Conservation (phyloP, 139 green algal genomes). For the Coelastrella sp. region DNA sequence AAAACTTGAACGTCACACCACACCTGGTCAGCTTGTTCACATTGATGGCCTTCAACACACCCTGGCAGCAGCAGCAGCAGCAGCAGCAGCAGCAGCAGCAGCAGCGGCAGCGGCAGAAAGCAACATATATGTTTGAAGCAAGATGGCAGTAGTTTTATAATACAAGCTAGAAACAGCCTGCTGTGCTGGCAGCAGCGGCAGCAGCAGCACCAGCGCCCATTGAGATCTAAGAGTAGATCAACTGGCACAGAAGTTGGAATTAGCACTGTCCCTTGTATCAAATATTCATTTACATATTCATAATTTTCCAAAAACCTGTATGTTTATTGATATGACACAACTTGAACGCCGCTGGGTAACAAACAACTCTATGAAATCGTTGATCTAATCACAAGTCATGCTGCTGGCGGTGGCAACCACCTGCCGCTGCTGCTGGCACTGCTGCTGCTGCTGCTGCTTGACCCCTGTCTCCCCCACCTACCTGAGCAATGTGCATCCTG, state of each 20-base stretch:
- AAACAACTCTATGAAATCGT: background rate
- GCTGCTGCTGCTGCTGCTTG: background rate
- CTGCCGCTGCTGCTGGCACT: background rate
- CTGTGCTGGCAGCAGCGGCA: background rate
- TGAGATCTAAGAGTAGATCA: no score
- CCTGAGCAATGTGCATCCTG: slow-evolving; percentile 98
- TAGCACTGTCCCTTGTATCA: no score
- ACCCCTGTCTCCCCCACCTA: slow-evolving; percentile 56
- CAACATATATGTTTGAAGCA: background rate
- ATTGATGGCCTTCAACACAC: slow-evolving; percentile 99
- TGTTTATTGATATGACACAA: no score
- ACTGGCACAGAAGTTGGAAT: no score
- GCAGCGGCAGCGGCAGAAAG: background rate
- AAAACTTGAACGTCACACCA: slow-evolving; percentile 97
- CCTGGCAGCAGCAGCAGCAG: slow-evolving; percentile 86
- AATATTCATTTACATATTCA: no score
- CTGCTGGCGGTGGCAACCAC: background rate
- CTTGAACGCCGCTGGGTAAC: background rate
- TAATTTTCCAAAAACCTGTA: no score
- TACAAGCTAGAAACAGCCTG: background rate
- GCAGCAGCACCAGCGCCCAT: background rate
- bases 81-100: slow-evolving; percentile 2
- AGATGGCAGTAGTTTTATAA: background rate
- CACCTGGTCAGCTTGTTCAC: slow-evolving; percentile 98
- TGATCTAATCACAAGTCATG: background rate